Base-by-base conservation (phyloP, 2,329 filamentous ascomycete species). In the Verticillium longisporum region DNA sequence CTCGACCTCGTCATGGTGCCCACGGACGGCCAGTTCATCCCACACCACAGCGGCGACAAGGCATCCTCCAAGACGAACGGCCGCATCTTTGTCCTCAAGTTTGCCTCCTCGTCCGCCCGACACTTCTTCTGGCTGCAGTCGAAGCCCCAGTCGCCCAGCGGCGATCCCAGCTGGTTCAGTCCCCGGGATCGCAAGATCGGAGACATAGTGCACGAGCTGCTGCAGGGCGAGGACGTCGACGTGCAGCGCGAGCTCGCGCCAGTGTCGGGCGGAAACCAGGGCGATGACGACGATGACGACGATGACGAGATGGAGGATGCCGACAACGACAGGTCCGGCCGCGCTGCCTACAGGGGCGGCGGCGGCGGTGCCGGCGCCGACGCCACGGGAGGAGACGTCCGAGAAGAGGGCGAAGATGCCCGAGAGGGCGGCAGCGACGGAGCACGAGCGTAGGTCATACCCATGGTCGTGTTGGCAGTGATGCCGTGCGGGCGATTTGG, bases 121-220 rank as follows among this genome's bases (percentile, higher is more conserved):
- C 84, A 98, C 76, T 83, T 97, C 62, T 99, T 98, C 80, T 99
- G 94, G 93, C 81, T 99, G 71, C 95, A 99, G 77, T 95, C 92
- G 34, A 93, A 93, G 76, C 84, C 89, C 36, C 92, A 97, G 77
- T 86, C 76, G 71, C 83, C 79, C 66, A 83, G 78, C 72, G 88
- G 81, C 58, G 87, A 94, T 67, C 79, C 87, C 7, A 87, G 85
- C 75, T 92, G 86, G 83, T 90, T 96, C 77, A 96, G 92, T 75
- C 84, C 88, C 58, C 84, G 93, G 61, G 94, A 98, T 73, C 81
- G 89, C 69, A 94, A 92, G 79, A 87, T 97, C 65, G 93, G 92
- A 34, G 86, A 95, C 61, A 88, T 98, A 61, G 91, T 98, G 62
- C 88, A 98, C 75, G 79, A 81, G 41, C 78, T 98, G 50, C 79